Base-by-base conservation (phyloP, 2,329 filamentous ascomycete species). In the Colletotrichum theobromicola region DNA sequence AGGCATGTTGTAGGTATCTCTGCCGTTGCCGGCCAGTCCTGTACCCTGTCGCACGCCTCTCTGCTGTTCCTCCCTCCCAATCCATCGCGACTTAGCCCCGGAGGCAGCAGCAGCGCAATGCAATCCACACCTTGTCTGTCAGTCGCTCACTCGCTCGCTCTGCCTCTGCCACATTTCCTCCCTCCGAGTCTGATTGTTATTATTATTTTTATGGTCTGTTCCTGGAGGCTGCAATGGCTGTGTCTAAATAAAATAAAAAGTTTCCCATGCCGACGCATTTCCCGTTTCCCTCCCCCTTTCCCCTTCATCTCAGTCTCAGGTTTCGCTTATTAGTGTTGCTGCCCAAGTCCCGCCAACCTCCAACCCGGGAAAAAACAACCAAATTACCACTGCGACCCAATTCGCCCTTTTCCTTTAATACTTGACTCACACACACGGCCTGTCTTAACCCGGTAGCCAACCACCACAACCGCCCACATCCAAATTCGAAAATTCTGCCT, bases 161-260 rank as follows among this genome's bases (percentile, higher is more conserved):
- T 42, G 37, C 37, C 42, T 50, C 42, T 50, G 42, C 42, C 42
- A 50, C 42, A n/a, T 50, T 12, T 37, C 53, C 66, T 60, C 57
- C 57, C 58, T 69, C 35, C 30, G 30, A 62, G 15, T 32, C 26
- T 35, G 35, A 57, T 32, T 62, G 46, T 62, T 63, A 42, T 58
- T 57, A 13, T 65, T 53, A 26, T 67, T 37, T 67, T 35, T 32
- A 13, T 55, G 35, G 26, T 61, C 61, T 61, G 42, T 74, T 42
- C 64, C 37, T 53, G 21, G 58, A 72, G 58, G 64, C 64, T 65
- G 70, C 58, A 50, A 68, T 61, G 65, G 70, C 73, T 75, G 64
- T 73, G 58, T 75, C 65, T 61, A 34, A 69, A 75, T 75, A 61
- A 75, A 75, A 75, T 75, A 75, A 65, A 70, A 72, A 35, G 50